Conservation (phyloP, 139 green algal genomes). For the Volvox africanus region DNA sequence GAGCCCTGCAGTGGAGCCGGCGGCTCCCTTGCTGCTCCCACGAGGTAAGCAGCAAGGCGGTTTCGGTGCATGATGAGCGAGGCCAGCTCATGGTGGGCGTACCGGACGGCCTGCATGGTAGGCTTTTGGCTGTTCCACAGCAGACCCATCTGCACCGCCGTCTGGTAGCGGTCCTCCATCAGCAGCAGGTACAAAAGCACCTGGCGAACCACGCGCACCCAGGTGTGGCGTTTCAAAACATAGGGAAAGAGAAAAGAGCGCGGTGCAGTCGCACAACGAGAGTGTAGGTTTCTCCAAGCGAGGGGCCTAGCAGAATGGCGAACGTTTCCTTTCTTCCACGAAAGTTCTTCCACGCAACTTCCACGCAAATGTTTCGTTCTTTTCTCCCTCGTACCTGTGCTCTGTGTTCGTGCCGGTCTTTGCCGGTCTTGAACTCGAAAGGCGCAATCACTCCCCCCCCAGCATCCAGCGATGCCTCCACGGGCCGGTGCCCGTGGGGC, state of each 20-base stretch:
- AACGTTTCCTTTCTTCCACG: too few species aligned
- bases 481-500: neutral
- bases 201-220: conserved; percentile 51
- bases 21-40: conserved; percentile 3
- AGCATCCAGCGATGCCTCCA: neutral
- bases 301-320: too few species aligned
- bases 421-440: conserved; percentile 96
- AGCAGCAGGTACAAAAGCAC: conserved; percentile 90
- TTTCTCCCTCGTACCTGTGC: conserved; percentile 72
- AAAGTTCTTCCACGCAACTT: too few species aligned
- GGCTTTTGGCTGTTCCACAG: conserved; percentile 77
- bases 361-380: too few species aligned
- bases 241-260: too few species aligned
- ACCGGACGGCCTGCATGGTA: conserved; percentile 50
- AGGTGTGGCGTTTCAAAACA: too few species aligned
- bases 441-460: conserved; percentile 74
- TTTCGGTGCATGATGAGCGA: conserved; percentile 66
- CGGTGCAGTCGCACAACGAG: too few species aligned
- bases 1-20: conserved; percentile 61
- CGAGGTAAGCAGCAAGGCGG: conserved; percentile 72
- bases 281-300: too few species aligned
- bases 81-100: conserved; percentile 63
- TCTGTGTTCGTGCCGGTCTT: conserved; percentile 71
- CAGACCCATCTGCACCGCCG: conserved; percentile 66
- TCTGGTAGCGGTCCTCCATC: conserved; percentile 84